phyloP scores from a whole-genome alignment of 116 monocot genomes.

The Papilionanthe hybrid region DNA sequence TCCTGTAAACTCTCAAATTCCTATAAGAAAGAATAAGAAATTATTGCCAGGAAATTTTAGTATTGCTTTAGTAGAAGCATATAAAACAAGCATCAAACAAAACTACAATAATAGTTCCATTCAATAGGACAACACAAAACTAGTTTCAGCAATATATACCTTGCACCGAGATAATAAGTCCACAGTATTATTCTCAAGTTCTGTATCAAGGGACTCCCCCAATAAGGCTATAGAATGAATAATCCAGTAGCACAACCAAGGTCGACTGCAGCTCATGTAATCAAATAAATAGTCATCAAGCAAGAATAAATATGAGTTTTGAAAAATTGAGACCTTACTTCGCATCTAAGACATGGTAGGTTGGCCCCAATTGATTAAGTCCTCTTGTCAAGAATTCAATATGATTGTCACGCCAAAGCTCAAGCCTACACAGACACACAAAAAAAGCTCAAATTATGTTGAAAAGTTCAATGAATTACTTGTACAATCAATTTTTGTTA shows the following conservation, averaged over 20 bases:
- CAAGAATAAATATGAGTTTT: constrained; percentile 1
- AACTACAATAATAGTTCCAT: background rate
- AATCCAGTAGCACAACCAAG: constrained; percentile 98
- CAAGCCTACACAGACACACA: constrained; percentile 39
- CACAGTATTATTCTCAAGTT: constrained; percentile 53
- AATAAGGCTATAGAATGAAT: constrained; percentile 73
- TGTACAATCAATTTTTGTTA: background rate
- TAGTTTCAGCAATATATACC: constrained; percentile 26
- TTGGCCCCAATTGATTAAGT: constrained; percentile 52
- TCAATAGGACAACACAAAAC: background rate
- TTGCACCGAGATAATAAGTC: constrained; percentile 84
- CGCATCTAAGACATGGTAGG: constrained; percentile 74
- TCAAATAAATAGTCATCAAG: constrained; percentile 3
- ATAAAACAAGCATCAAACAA: background rate
- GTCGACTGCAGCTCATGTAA: constrained; percentile 46
- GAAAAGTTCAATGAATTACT: background rate
- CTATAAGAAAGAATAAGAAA: too few species aligned
- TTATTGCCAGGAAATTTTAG: background rate
- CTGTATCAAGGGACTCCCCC: constrained; percentile 48
- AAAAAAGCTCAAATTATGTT: background rate
- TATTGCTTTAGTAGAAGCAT: background rate
- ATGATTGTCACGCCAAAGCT: constrained; percentile 86
- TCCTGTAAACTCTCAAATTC: background rate
- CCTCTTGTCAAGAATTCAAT: constrained; percentile 67
- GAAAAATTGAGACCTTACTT: constrained; percentile 30